Evolutionary conservation across 108 stramenopile genomes (phyloP).

Genomic region (Halocafeteria seosinensis): DNA sequence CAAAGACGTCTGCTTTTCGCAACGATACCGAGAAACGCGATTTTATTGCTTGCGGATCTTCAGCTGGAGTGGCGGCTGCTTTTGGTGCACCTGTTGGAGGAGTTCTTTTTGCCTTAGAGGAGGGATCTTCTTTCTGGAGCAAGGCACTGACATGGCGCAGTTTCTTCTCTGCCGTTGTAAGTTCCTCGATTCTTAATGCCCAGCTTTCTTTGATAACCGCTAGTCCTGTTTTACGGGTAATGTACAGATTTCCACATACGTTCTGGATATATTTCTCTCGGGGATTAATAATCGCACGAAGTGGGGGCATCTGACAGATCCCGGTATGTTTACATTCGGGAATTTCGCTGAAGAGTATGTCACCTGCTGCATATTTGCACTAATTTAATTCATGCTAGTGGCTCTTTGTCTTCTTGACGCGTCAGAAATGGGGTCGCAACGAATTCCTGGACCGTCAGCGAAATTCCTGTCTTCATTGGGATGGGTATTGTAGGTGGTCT

Average conservation of each 20-base stretch:
- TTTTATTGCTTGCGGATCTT: constrained; percentile 57
- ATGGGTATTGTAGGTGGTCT: constrained; percentile 58
- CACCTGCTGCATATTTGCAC: too few species aligned
- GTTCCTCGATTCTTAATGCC: too few species aligned
- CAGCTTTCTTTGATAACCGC: too few species aligned
- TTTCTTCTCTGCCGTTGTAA: constrained; percentile 58
- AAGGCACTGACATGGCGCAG: constrained; percentile 56
- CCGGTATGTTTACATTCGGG: constrained; percentile 28
- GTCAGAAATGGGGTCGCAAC: too few species aligned
- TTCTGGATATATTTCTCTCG: constrained; percentile 15
- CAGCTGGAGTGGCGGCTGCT: constrained; percentile 68
- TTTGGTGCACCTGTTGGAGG: constrained; percentile 67
- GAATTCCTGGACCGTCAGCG: constrained; percentile 36
- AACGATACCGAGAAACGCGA: constrained; percentile 51
- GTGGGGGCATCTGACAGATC: constrained; percentile 4
- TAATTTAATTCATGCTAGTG: too few species aligned
- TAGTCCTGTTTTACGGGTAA: too few species aligned
- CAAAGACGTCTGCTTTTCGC: constrained; percentile 10
- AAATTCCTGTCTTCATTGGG: constrained; percentile 48
- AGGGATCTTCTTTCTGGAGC: constrained; percentile 59
- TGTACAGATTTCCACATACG: constrained; percentile 39
- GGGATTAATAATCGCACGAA: neutral
- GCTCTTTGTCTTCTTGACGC: too few species aligned
- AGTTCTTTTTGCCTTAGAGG: constrained; percentile 61
- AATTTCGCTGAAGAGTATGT: constrained; percentile 28